phyloP scores from a whole-genome alignment of 805 yeast species.

The Candida patagonica region DNA sequence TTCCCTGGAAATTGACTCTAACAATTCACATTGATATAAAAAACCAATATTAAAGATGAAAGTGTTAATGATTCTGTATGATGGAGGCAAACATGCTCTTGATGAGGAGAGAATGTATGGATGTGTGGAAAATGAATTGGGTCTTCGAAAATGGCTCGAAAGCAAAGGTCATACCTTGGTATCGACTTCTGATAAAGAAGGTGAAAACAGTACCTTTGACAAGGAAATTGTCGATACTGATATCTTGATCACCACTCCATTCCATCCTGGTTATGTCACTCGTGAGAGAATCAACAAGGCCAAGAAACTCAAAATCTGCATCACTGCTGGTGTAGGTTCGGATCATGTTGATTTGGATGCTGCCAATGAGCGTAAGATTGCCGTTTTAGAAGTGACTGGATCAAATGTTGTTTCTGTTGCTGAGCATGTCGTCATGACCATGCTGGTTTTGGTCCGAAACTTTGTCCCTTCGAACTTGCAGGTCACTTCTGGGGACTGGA shows the following conservation, averaged over 20 bases:
- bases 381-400: conserved; percentile 75
- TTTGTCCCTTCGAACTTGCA: conserved; percentile 72
- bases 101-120: conserved; percentile 59
- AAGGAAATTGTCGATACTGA: conserved; percentile 63
- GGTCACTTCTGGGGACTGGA: conserved; percentile 55
- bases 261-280: conserved; percentile 71
- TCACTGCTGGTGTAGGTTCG: conserved; percentile 81
- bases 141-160: conserved; percentile 56
- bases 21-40: too few species aligned
- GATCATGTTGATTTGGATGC: conserved; percentile 71
- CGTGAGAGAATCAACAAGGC: conserved; percentile 59
- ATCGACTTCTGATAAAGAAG: conserved; percentile 63
- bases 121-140: conserved; percentile 66
- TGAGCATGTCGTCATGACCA: conserved; percentile 70
- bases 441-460: conserved; percentile 61
- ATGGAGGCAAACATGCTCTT: conserved; percentile 48
- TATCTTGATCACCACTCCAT: conserved; percentile 71
- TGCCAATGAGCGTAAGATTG: conserved; percentile 51
- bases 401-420: conserved; percentile 75
- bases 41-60: conserved; percentile 24
- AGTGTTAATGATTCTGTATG: conserved; percentile 50
- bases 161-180: conserved; percentile 57
- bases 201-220: conserved; percentile 49
- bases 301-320: conserved; percentile 52
- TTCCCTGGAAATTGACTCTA: too few species aligned